Evolutionary conservation across 75 land plant genomes (phyloP).

Genomic region (Cupressus sempervirens): DNA sequence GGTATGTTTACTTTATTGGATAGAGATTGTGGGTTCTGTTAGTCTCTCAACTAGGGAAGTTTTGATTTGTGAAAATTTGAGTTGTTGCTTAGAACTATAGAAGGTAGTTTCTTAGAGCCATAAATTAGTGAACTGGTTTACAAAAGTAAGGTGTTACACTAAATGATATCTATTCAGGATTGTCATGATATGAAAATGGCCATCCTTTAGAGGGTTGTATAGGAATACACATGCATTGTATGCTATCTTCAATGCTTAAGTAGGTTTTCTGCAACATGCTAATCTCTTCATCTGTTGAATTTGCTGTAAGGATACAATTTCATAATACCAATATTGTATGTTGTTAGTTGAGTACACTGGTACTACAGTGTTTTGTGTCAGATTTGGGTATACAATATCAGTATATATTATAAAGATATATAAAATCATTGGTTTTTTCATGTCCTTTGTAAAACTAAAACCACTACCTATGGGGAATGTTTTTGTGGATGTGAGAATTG

Average conservation of each 20-base stretch:
- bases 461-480: no score
- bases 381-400: no score
- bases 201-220: background rate
- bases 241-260: background rate
- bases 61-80: background rate
- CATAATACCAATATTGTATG: background rate
- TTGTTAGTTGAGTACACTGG: no score
- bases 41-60: background rate
- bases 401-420: no score
- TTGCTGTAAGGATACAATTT: background rate
- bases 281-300: background rate
- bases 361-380: no score
- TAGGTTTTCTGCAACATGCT: background rate
- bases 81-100: no score
- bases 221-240: background rate
- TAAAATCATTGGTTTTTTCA: no score
- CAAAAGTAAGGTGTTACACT: background rate
- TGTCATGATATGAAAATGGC: background rate
- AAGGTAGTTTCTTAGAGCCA: background rate
- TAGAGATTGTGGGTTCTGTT: background rate
- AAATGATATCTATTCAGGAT: background rate
- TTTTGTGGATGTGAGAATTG: no score
- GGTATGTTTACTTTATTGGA: background rate
- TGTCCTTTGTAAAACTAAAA: no score
- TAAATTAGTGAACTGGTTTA: background rate